These are phyloP conservation scores for Drechslerella dactyloides DNA, from an alignment of 2,329 filamentous ascomycete genomes.

Conservation along the genomic window DNA sequence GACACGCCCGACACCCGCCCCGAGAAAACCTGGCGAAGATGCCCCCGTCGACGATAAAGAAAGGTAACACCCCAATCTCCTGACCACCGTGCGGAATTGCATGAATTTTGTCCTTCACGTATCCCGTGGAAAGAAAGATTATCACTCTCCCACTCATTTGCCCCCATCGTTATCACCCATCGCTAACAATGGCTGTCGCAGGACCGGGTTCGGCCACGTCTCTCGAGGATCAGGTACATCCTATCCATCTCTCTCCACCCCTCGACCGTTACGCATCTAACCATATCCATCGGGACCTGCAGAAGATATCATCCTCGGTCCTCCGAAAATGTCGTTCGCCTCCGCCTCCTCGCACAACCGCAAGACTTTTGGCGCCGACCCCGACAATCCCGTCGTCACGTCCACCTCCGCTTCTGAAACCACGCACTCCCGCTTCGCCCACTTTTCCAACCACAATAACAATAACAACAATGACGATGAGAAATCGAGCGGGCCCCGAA, in stretches of 20 bases:
- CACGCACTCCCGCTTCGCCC: constrained; percentile 50
- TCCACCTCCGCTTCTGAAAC: constrained; percentile 52
- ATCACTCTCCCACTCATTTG: too few relatives aligned
- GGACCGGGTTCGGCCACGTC: constrained; percentile 51
- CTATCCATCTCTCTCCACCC: constrained; percentile 3
- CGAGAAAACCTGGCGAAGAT: constrained; percentile 44
- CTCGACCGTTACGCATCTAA: constrained; percentile 7
- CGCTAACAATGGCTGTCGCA: constrained; percentile 16
- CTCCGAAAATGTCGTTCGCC: constrained; percentile 63
- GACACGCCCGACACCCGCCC: constrained; percentile 41
- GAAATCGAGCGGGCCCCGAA: constrained; percentile 51
- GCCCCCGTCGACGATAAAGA: constrained; percentile 39
- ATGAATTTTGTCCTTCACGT: too few relatives aligned
- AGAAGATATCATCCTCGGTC: constrained; percentile 64
- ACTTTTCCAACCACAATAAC: constrained; percentile 29
- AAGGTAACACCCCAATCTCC: constrained; percentile 17
- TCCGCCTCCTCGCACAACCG: constrained; percentile 62
- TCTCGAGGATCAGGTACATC: constrained; percentile 54
- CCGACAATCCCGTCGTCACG: constrained; percentile 24
- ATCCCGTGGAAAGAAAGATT: too few relatives aligned
- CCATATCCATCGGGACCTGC: constrained; percentile 51
- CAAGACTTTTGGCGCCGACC: constrained; percentile 51
- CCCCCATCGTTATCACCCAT: too few relatives aligned
- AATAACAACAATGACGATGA: constrained; percentile 53
- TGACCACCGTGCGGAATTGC: too few relatives aligned